Evolutionary conservation across 352 stramenopile species (phyloP).

Genomic region (Phytopythium helicoides): DNA sequence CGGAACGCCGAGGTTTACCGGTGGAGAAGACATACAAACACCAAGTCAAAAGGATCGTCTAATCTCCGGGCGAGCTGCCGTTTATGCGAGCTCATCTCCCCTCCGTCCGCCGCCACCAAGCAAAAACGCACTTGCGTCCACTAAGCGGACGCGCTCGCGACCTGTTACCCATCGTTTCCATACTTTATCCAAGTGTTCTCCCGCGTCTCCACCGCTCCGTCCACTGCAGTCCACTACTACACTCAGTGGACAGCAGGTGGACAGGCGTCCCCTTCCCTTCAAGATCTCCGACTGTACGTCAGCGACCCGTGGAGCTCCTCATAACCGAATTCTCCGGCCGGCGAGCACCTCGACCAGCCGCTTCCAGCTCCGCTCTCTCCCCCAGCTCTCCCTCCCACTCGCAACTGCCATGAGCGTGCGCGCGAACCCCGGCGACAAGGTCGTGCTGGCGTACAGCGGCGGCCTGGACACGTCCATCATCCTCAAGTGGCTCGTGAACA

Average conservation of each 20-base stretch:
- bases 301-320: conserved; percentile 3
- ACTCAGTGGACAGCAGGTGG: too few species aligned
- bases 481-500: conserved; percentile 98
- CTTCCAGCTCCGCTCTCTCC: neutral
- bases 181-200: too few species aligned
- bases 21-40: conserved; percentile 2
- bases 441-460: conserved; percentile 96
- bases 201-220: too few species aligned
- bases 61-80: neutral
- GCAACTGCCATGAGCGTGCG: conserved; percentile 61
- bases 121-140: too few species aligned
- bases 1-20: conserved; percentile 4
- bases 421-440: conserved; percentile 82
- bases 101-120: too few species aligned
- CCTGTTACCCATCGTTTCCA: too few species aligned
- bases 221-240: too few species aligned
- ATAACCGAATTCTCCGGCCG: conserved; percentile 38
- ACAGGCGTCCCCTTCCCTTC: neutral
- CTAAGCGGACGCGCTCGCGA: too few species aligned
- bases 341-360: conserved; percentile 16
- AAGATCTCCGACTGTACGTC: neutral
- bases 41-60: conserved; percentile 1
- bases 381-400: neutral
- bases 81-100: neutral
- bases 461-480: conserved; percentile 99